phyloP scores from a whole-genome alignment of 2,329 filamentous ascomycete species.

The Nemania bipapillata region DNA sequence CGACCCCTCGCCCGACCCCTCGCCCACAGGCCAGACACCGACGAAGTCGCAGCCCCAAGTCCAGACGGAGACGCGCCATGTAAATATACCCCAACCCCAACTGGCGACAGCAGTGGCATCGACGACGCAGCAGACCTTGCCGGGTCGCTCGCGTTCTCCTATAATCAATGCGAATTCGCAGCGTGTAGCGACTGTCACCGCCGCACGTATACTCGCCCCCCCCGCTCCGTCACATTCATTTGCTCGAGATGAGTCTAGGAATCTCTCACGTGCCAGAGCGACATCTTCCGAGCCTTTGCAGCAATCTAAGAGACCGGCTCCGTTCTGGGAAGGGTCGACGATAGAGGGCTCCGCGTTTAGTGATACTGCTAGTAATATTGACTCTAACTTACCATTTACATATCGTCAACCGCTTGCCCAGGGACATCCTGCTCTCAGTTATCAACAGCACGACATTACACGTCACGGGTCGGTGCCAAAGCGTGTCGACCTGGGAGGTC shows the following conservation, averaged over 20 bases:
- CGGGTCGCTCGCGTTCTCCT: constrained; percentile 47
- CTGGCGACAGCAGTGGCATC: constrained; percentile 35
- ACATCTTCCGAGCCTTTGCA: constrained; percentile 45
- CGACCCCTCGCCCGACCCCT: constrained; percentile 34
- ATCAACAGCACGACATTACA: constrained; percentile 45
- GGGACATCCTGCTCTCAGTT: constrained; percentile 35
- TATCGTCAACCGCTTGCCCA: constrained; percentile 42
- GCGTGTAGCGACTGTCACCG: constrained; percentile 41
- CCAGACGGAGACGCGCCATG: constrained; percentile 23
- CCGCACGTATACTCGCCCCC: constrained; percentile 42
- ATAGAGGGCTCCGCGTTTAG: constrained; percentile 51
- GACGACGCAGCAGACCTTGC: constrained; percentile 43
- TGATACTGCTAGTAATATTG: constrained; percentile 50
- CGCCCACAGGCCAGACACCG: constrained; percentile 21
- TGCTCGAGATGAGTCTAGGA: constrained; percentile 44
- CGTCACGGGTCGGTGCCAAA: constrained; percentile 44
- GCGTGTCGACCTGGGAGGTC: constrained; percentile 36
- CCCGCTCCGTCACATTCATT: constrained; percentile 41
- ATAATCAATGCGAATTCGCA: constrained; percentile 49
- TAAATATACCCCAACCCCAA: constrained; percentile 33
- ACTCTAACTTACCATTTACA: constrained; percentile 41
- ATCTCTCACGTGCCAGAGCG: constrained; percentile 40
- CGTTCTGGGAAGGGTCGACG: constrained; percentile 52
- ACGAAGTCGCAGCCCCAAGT: constrained; percentile 29
- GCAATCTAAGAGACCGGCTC: constrained; percentile 40